These are phyloP conservation scores for Paraphoma sp. DNA, from an alignment of 2,329 filamentous ascomycete genomes.

Conservation along the genomic window DNA sequence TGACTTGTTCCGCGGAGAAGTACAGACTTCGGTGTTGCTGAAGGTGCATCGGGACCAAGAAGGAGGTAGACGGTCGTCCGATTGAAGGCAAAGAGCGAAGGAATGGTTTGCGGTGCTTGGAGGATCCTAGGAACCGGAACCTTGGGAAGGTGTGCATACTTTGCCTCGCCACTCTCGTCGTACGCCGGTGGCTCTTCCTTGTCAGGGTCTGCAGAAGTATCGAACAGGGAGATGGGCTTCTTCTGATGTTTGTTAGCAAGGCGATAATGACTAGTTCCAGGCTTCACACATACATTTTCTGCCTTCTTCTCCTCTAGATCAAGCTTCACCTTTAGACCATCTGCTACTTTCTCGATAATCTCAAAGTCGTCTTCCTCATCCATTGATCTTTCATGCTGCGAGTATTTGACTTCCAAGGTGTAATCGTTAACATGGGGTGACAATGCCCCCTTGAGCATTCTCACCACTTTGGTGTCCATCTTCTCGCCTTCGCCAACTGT, in stretches of 20 bases:
- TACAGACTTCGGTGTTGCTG: constrained; percentile 61
- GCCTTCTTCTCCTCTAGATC: constrained; percentile 22
- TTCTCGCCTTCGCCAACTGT: constrained; percentile 68
- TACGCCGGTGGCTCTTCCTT: constrained; percentile 36
- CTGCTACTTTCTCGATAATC: constrained; percentile 64
- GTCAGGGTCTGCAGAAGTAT: constrained; percentile 56
- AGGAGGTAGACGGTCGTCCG: constrained; percentile 71
- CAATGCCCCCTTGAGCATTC: constrained; percentile 76
- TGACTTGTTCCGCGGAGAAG: constrained; percentile 63
- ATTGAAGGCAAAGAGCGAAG: constrained; percentile 70
- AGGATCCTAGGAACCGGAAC: constrained; percentile 64
- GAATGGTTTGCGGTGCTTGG: constrained; percentile 69
- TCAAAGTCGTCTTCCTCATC: constrained; percentile 63
- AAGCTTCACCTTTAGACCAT: constrained; percentile 54
- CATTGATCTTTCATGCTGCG: constrained; percentile 18
- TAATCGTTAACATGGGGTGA: constrained; percentile 71
- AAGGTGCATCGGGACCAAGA: constrained; percentile 59
- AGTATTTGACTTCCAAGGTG: constrained; percentile 68
- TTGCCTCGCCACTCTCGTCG: constrained; percentile 38
- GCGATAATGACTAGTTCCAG: neutral
- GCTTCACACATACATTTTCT: constrained; percentile 9
- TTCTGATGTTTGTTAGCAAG: constrained; percentile 33
- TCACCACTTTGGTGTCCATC: constrained; percentile 71
- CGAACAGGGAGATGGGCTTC: constrained; percentile 66
- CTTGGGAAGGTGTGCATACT: constrained; percentile 60